Base-by-base conservation (phyloP, 2,329 filamentous ascomycete genomes). In the Trichoderma simmonsii region DNA sequence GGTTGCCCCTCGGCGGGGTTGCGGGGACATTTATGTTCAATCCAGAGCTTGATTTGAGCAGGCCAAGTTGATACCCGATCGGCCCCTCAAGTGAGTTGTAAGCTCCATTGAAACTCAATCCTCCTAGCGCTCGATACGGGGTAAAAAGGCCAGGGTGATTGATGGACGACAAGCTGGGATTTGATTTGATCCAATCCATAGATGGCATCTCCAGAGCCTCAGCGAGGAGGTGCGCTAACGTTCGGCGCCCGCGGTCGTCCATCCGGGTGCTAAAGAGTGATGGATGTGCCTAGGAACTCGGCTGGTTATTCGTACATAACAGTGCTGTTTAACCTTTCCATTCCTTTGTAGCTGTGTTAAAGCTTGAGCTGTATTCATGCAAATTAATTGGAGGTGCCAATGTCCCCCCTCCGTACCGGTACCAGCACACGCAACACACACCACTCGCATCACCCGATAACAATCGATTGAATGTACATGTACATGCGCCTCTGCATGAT, bases 401-500 rank as follows among this genome's bases (percentile, higher is more conserved):
- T 24, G 48, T 54, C 3, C 48, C n/a, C n/a, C 4, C 48, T 54
- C 9, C 21, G 48, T 54, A 54, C 48, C 48, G 48, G 48, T 54
- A 54, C 48, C 48, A 54, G 21, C 48, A 14, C n/a, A 12, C 48
- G 48, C 48, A 54, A 54, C 48, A 54, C 48, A 54, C 43, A 51
- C n/a, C 43, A 21, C 43, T 21, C 51, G 36, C 65, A 68, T 68
- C 65, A 60, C 54, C 65, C 65, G 65, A 68, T 68, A 68, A 32
- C 65, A 67, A n/a, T 34, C 30, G 48, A 57, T 28, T 36, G 14
- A 56, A 57, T 39, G 51, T 57, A 59, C 21, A 39, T 57, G 32
- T 59, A 28, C 54, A 54, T 68, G 34, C 36, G 14, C 34, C 8
- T 28, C 54, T 56, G 65, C 65, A 59, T 59, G 65, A 68, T 68